Evolutionary conservation across 2,329 filamentous ascomycete species (phyloP).

Genomic region (Pyrenochaeta sp.): DNA sequence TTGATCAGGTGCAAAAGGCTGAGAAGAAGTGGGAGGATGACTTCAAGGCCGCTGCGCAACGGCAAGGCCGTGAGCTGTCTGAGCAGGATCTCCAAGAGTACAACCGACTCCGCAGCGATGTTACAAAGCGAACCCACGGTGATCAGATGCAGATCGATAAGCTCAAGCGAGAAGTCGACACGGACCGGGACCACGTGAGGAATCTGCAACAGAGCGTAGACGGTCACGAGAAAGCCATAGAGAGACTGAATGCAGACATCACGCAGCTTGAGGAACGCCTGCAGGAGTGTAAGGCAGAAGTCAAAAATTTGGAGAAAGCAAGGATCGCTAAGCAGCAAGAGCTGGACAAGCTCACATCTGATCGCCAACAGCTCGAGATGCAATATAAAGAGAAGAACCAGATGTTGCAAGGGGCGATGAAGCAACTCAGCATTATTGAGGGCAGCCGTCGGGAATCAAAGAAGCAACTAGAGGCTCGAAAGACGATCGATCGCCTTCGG

Average conservation of each 20-base stretch:
- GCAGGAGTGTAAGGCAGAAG: slow-evolving; percentile 66
- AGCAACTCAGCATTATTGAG: slow-evolving; percentile 84
- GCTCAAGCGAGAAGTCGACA: slow-evolving; percentile 86
- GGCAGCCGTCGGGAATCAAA: slow-evolving; percentile 85
- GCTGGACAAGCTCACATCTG: slow-evolving; percentile 68
- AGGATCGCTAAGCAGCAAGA: slow-evolving; percentile 90
- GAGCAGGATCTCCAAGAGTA: slow-evolving; percentile 90
- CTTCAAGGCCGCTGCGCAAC: slow-evolving; percentile 83
- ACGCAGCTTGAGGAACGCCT: slow-evolving; percentile 74
- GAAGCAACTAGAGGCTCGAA: slow-evolving; percentile 79
- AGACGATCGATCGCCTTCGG: slow-evolving; percentile 85
- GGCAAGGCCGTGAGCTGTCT: slow-evolving; percentile 85
- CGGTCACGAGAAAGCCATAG: slow-evolving; percentile 74
- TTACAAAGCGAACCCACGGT: slow-evolving; percentile 80
- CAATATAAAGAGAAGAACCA: slow-evolving; percentile 89
- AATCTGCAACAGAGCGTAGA: slow-evolving; percentile 90
- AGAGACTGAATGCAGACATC: slow-evolving; percentile 77
- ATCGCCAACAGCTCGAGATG: slow-evolving; percentile 67
- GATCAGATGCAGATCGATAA: slow-evolving; percentile 87
- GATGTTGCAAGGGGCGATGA: slow-evolving; percentile 82
- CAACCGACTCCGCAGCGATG: slow-evolving; percentile 81
- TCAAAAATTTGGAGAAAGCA: slow-evolving; percentile 76
- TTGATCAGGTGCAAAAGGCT: slow-evolving; percentile 86
- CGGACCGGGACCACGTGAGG: slow-evolving; percentile 88
- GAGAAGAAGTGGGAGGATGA: slow-evolving; percentile 88